Percentiles rank a stretch among this genome's conserved stretches.
Evolutionary conservation across 2,329 filamentous ascomycete genomes (phyloP).

Genomic region (Talaromyces islandicus): DNA sequence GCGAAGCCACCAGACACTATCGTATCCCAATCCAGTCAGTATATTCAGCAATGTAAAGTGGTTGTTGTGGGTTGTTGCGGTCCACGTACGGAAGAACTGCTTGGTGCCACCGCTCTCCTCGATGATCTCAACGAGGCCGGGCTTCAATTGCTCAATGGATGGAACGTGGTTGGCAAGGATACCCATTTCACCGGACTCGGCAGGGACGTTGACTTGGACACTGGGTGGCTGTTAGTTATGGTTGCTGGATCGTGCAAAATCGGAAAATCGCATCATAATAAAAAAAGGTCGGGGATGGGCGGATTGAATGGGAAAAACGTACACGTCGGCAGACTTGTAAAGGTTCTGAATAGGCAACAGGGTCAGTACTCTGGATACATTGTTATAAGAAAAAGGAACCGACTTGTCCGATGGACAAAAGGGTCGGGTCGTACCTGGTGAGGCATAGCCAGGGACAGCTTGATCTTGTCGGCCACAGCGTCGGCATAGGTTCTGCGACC

Average conservation of each 20-base stretch:
- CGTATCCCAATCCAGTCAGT: slow-evolving; percentile 7
- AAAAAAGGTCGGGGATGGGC: not conserved
- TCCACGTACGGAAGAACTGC: slow-evolving; percentile 90
- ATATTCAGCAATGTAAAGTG: slow-evolving; percentile 9
- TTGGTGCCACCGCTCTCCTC: slow-evolving; percentile 86
- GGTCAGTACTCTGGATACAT: not conserved
- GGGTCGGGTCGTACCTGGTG: slow-evolving; percentile 74
- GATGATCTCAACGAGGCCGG: slow-evolving; percentile 88
- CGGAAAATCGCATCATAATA: not conserved
- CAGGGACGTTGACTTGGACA: slow-evolving; percentile 97
- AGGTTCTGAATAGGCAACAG: slow-evolving; percentile 47
- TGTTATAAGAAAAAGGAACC: slow-evolving; percentile 10
- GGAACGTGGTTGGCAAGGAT: slow-evolving; percentile 98
- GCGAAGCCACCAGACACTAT: slow-evolving; percentile 94
- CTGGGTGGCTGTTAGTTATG: slow-evolving; percentile 48
- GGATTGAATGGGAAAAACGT: slow-evolving; percentile 34
- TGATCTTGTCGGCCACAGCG: slow-evolving; percentile 87
- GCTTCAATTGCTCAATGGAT: slow-evolving; percentile 97
- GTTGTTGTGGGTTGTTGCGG: slow-evolving; percentile 3
- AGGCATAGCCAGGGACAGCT: slow-evolving; percentile 94
- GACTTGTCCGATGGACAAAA: slow-evolving; percentile 7
- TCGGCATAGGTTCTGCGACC: slow-evolving; percentile 91
- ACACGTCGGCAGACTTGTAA: slow-evolving; percentile 67
- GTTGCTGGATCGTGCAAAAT: not conserved
- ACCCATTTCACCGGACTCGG: slow-evolving; percentile 98